Evolutionary conservation across 345 rosid species (phyloP).

Genomic region (Ailanthus altissimus): DNA sequence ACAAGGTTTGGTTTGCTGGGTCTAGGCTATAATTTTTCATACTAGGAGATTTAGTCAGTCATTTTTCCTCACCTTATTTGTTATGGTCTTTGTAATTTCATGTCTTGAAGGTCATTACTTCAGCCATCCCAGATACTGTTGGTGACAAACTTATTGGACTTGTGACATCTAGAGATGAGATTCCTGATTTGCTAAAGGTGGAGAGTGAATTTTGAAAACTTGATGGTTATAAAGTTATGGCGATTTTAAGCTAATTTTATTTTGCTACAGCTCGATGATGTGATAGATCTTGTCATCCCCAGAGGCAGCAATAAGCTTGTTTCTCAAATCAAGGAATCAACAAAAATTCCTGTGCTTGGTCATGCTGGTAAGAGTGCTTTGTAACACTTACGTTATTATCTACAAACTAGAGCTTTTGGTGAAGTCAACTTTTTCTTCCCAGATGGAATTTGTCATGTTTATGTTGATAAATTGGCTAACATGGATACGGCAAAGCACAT

Average conservation of each 20-base stretch:
- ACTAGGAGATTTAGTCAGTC: neutral
- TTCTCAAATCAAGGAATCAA: constrained; percentile 81
- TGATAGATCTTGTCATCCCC: constrained; percentile 98
- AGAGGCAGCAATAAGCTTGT: constrained; percentile 99
- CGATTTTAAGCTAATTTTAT: neutral
- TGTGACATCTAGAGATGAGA: constrained; percentile 94
- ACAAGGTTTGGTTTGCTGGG: constrained; percentile 57
- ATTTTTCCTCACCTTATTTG: constrained; percentile 13
- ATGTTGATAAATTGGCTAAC: constrained; percentile 82
- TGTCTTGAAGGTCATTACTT: constrained; percentile 71
- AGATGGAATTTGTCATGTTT: constrained; percentile 99
- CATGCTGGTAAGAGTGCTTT: constrained; percentile 74
- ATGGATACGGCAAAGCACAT: constrained; percentile 75
- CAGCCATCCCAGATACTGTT: constrained; percentile 79
- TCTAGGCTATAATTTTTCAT: neutral
- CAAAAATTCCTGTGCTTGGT: constrained; percentile 96
- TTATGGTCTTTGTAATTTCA: neutral
- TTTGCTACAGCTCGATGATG: constrained; percentile 85
- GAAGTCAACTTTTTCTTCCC: constrained; percentile 20
- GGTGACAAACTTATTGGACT: constrained; percentile 89
- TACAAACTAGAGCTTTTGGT: constrained; percentile 4
- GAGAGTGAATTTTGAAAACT: constrained; percentile 8
- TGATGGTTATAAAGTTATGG: neutral
- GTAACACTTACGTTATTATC: neutral
- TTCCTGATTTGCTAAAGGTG: constrained; percentile 97